phyloP scores from a whole-genome alignment of 257 asterid genomes.

The Fraxinus cuspidata region DNA sequence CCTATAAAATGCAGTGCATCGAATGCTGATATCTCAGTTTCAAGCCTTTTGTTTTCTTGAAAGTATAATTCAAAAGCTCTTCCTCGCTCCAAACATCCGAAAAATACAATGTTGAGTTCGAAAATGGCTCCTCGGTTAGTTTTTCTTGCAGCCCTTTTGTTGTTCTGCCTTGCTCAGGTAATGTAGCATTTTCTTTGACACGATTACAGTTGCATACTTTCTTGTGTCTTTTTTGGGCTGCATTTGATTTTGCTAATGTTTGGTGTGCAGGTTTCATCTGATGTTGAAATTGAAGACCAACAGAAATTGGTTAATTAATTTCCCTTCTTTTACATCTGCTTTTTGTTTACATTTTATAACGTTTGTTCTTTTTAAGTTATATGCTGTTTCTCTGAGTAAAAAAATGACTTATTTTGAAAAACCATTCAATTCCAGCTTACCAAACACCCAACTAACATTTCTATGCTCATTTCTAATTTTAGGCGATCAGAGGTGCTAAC shows the following conservation, averaged over 20 bases:
- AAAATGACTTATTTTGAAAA: not conserved
- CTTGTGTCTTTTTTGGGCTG: not conserved
- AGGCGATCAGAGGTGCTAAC: constrained; percentile 64
- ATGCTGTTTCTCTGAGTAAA: not conserved
- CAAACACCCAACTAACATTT: not conserved
- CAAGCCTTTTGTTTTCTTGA: not conserved
- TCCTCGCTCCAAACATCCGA: not conserved
- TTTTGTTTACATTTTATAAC: constrained; percentile 17
- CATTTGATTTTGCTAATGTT: not conserved
- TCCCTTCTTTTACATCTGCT: not conserved
- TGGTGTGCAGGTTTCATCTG: constrained; percentile 56
- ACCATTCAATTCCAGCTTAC: no score
- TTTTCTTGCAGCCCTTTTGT: constrained; percentile 38
- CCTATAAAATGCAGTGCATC: constrained; percentile 27
- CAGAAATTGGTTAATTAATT: constrained; percentile 30
- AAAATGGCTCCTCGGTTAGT: constrained; percentile 45
- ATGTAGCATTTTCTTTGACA: not conserved
- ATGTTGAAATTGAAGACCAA: constrained; percentile 41
- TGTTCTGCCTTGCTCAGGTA: constrained; percentile 51
- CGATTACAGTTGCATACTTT: not conserved
- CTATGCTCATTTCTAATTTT: not conserved
- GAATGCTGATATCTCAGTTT: not conserved
- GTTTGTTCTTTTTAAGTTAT: not conserved
- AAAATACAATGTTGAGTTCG: not conserved
- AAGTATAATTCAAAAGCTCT: not conserved